Conservation (phyloP, 2,329 filamentous ascomycete species). For the Aotearoamyces nothofagi region DNA sequence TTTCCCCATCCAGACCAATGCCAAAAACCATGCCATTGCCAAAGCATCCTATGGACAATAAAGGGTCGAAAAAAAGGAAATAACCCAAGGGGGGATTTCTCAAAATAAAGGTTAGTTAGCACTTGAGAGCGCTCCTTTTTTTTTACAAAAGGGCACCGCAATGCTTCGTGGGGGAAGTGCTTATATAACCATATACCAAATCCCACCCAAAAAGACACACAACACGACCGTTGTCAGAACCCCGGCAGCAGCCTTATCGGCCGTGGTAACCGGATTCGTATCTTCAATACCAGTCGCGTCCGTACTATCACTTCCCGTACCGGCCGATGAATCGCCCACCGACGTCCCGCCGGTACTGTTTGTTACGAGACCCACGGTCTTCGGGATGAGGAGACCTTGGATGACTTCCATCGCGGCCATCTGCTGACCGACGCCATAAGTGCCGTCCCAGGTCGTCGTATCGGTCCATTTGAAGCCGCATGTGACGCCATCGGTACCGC, state of each 20-base stretch:
- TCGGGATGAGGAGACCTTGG: constrained; percentile 33
- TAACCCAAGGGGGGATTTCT: no score
- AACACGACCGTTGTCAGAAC: no score
- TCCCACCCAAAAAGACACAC: no score
- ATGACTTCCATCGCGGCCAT: constrained; percentile 55
- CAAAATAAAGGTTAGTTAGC: no score
- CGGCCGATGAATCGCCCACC: constrained; percentile 19
- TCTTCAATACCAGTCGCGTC: neutral
- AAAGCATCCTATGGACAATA: no score
- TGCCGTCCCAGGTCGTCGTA: constrained; percentile 38
- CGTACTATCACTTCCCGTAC: constrained; percentile 3
- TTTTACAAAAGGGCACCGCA: no score
- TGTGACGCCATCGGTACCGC: constrained; percentile 39
- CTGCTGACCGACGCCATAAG: constrained; percentile 51
- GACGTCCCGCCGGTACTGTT: constrained; percentile 42
- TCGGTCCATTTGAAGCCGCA: constrained; percentile 46
- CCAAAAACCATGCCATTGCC: no score
- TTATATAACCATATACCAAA: no score
- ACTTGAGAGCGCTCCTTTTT: no score
- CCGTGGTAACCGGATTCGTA: constrained; percentile 21
- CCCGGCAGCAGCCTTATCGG: constrained; percentile 53
- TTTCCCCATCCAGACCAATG: no score
- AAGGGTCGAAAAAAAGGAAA: no score
- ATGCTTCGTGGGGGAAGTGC: no score
- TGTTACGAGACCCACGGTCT: constrained; percentile 26